Evolutionary conservation across 768 basidiomycete genomes (phyloP), one percentile per base, ranked within the genome.

Genomic region (Suillus decipiens): DNA sequence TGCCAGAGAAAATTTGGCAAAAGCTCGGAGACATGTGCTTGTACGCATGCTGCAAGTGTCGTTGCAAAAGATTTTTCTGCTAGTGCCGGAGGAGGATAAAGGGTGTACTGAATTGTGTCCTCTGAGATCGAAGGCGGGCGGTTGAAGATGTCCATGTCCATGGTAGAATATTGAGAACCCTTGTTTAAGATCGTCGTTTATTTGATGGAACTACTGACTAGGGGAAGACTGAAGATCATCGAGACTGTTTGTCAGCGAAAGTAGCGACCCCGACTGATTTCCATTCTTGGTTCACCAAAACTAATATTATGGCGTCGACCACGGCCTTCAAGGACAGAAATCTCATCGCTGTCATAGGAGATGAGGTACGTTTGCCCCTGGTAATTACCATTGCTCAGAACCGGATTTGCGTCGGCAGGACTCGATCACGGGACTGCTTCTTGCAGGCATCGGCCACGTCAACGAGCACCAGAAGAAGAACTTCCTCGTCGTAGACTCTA

Each of bases 381-480:
- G 36, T 47, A 47, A 17, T 24, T 51, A 31, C 1, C 50, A 17
- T 31, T 31, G 28, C 24, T 57, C 39, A 41, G 17, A 15, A 41
- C 10, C 28, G 1, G 15, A 39, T 28, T 56, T 5, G 15, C 36
- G 37, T 37, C 5, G 24, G 28, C 71, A 99, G 96, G 97, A 99
- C 79, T 94, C 96, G 4, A 93, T 99, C 65, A 99, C 97, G 0
- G 97, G 97, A 47, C 84, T 99, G 17, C 84, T 99, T 47, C 84
- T 99, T 55, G 97, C 97, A 7, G 97, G 97, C 41, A 86, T 99
- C 53, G 97, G 97, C 0, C 92, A 99, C 75, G 82, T 98, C 66
- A 89, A 90, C 69, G 87, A 91, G 63, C 84, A 90, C 50, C 93
- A 95, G 80, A 93, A 91, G 83, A 97, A 97, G 89, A 99, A 98